Evolutionary conservation across 2,329 filamentous ascomycete species (phyloP).

Genomic region (Davidsoniella neocaledoniae): DNA sequence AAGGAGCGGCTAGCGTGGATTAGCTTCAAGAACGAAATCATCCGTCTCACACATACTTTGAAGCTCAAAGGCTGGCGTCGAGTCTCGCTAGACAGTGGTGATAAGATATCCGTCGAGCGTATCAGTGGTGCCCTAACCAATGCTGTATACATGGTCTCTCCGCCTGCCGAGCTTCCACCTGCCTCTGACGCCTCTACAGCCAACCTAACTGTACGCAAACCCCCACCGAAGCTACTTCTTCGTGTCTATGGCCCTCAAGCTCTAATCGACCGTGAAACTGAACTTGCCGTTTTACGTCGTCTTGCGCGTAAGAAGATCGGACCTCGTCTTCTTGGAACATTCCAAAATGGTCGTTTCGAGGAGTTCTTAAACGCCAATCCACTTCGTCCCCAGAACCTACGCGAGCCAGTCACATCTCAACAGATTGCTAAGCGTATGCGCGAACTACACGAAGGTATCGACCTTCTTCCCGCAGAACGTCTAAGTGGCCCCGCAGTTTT

Average conservation of each 20-base stretch:
- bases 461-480: conserved; percentile 62
- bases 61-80: conserved; percentile 82
- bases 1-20: conserved; percentile 66
- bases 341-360: conserved; percentile 88
- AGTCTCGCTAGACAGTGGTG: conserved; percentile 55
- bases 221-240: conserved; percentile 56
- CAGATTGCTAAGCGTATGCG: conserved; percentile 97
- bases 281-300: conserved; percentile 70
- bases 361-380: conserved; percentile 79
- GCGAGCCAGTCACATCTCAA: conserved; percentile 65
- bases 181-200: conserved; percentile 19
- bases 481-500: conserved; percentile 69
- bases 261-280: conserved; percentile 82
- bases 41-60: conserved; percentile 76
- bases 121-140: conserved; percentile 90
- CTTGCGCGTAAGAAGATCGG: conserved; percentile 87
- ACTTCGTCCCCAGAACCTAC: conserved; percentile 59
- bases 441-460: conserved; percentile 85
- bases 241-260: conserved; percentile 91
- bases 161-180: conserved; percentile 34
- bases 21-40: conserved; percentile 81
- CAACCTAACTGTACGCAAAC: conserved; percentile 22
- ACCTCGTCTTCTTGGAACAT: conserved; percentile 77
- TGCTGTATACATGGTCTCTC: conserved; percentile 84
- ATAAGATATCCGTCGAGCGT: conserved; percentile 52